Evolutionary conservation across 2,329 filamentous ascomycete genomes (phyloP), one percentile per base, ranked within the genome.

Genomic region (Microcera coccophila): DNA sequence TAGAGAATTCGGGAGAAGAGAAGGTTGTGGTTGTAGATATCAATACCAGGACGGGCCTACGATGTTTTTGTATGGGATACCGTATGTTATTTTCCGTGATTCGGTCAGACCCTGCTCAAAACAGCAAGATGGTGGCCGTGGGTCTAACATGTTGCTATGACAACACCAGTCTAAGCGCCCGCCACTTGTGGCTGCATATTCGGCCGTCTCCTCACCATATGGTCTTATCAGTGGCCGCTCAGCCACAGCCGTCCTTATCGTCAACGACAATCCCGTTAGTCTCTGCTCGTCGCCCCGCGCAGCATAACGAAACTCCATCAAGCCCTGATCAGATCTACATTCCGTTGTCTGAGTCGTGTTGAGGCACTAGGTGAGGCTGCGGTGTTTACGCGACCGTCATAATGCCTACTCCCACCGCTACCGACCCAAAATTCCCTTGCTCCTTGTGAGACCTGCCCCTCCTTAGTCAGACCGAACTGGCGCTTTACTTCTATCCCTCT

Each of bases 381-480:
- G 33, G 41, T 40, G 39, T 37, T 35, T 34, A 29, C 37, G 21
- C 37, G 36, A 49, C 46, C 52, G 49, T 53, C 52, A 60, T 52
- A 61, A 74, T 73, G 68, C 61, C 67, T 48, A 59, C 59, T 54
- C 54, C 62, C 45, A 45, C 50, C 46, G 73, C 76, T 52, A 53
- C 69, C 36, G 69, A n/a, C n/a, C n/a, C n/a, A n/a, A n/a, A 72
- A 14, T 85, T 84, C 56, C 81, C 82, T 39, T 85, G 80, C 64
- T 74, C 76, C 22, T 62, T 86, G 82, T 84, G 70, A 59, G 79
- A 49, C 47, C 42, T 52, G 44, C 48, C 53, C 50, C 45, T 47
- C 47, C 26, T 36, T 22, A 32, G 16, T 38, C 29, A 10, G 11
- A 15, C 44, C 20, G 29, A 38, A 28, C 35, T 42, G 39, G 22